Evolutionary conservation across 192 early-diverging fungal genomes (phyloP).

Genomic region (Jimgerdemannia lactiflua): DNA sequence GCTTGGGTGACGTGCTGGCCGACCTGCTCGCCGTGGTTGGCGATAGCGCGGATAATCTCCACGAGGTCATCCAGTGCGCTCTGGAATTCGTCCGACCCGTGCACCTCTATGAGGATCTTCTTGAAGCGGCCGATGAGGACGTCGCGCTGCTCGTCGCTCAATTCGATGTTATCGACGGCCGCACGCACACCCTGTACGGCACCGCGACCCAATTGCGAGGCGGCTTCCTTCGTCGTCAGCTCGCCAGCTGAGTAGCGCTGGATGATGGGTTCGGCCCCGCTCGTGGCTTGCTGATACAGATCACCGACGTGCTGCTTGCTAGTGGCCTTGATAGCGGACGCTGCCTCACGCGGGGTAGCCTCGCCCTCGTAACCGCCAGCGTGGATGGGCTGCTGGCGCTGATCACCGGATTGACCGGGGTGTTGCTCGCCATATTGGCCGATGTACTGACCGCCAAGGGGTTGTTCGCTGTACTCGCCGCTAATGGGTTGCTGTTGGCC

Average conservation of each 20-base stretch:
- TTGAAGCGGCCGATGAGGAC: slow-evolving; percentile 33
- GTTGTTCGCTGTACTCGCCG: neutral
- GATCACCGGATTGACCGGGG: slow-evolving; percentile 16
- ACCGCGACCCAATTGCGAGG: slow-evolving; percentile 18
- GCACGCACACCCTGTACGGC: slow-evolving; percentile 18
- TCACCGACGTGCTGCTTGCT: slow-evolving; percentile 17
- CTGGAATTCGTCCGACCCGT: slow-evolving; percentile 32
- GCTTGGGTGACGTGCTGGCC: slow-evolving; percentile 13
- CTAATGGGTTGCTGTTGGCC: no score
- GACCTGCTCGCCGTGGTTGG: slow-evolving; percentile 23
- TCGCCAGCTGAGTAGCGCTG: slow-evolving; percentile 15
- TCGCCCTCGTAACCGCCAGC: slow-evolving; percentile 27
- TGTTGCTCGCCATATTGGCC: no score
- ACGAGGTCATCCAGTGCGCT: slow-evolving; percentile 33
- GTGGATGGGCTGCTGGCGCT: slow-evolving; percentile 5
- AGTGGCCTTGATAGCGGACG: slow-evolving; percentile 13
- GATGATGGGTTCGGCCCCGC: slow-evolving; percentile 10
- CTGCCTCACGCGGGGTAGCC: slow-evolving; percentile 18
- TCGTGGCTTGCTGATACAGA: slow-evolving; percentile 22
- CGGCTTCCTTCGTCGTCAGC: slow-evolving; percentile 22
- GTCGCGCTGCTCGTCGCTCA: slow-evolving; percentile 29
- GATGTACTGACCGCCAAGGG: no score
- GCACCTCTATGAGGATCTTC: slow-evolving; percentile 22
- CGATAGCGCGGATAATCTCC: slow-evolving; percentile 25
- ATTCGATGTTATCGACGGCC: slow-evolving; percentile 7